These are phyloP conservation scores for Jimgerdemannia flammicorona DNA, from an alignment of 192 early-diverging fungal genomes.

Conservation along the genomic window DNA sequence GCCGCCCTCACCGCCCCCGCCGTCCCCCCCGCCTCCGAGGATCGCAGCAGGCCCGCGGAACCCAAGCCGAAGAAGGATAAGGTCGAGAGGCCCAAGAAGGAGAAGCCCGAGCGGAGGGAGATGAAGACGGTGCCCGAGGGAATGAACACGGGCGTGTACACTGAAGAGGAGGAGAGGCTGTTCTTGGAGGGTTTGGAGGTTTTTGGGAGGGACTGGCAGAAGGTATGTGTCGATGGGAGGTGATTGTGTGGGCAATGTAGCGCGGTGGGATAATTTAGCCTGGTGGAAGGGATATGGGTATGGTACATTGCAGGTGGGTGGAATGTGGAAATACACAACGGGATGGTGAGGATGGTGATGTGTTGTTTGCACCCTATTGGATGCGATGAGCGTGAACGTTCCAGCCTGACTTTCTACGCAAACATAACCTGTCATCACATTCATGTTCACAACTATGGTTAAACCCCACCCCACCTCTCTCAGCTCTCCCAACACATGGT, in stretches of 20 bases:
- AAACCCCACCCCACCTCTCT: not conserved
- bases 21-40: not conserved
- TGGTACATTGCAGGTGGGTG: too few relatives aligned
- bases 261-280: too few relatives aligned
- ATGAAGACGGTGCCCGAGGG: constrained; percentile 41
- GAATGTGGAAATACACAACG: too few relatives aligned
- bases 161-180: constrained; percentile 65
- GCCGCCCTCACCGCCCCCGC: not conserved
- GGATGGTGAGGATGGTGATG: not conserved
- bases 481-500: constrained; percentile 67
- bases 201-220: constrained; percentile 80
- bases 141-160: constrained; percentile 71
- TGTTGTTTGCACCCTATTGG: too few relatives aligned
- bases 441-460: too few relatives aligned
- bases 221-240: constrained; percentile 42
- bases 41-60: constrained; percentile 3
- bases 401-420: too few relatives aligned
- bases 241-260: not conserved
- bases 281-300: too few relatives aligned
- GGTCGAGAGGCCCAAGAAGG: constrained; percentile 2
- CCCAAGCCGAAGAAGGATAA: not conserved
- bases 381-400: too few relatives aligned
- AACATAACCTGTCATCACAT: too few relatives aligned
- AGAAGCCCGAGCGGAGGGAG: constrained; percentile 32
- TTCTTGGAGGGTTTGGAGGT: constrained; percentile 79